Evolutionary conservation across 2,329 filamentous ascomycete genomes (phyloP).

Genomic region (Paraphoma sp.): DNA sequence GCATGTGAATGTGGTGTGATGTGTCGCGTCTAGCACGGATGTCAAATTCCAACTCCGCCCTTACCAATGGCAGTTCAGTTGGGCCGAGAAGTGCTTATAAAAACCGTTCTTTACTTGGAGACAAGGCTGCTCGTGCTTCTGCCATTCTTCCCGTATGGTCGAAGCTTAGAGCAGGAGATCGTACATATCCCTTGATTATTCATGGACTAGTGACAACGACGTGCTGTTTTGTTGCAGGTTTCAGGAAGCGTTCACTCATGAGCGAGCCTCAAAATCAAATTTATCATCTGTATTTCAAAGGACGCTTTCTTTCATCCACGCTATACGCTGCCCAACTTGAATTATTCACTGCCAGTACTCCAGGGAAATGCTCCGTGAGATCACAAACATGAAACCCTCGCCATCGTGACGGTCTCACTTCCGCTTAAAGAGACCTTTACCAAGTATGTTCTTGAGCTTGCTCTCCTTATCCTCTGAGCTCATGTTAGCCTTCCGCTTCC

Average conservation of each 20-base stretch:
- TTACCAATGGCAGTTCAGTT: conserved; percentile 77
- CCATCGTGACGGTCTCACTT: background rate
- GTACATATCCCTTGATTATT: conserved; percentile 24
- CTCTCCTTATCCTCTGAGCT: conserved; percentile 47
- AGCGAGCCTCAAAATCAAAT: too few species aligned
- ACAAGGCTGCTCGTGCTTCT: conserved; percentile 37
- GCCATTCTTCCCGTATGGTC: conserved; percentile 17
- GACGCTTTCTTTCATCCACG: too few species aligned
- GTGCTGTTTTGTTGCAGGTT: too few species aligned
- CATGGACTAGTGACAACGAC: background rate
- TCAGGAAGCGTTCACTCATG: too few species aligned
- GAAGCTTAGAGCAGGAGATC: conserved; percentile 31
- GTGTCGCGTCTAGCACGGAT: conserved; percentile 77
- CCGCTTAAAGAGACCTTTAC: conserved; percentile 44
- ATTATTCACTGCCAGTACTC: background rate
- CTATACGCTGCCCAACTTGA: too few species aligned
- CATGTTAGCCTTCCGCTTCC: conserved; percentile 39
- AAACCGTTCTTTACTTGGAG: conserved; percentile 40
- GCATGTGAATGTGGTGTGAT: conserved; percentile 10
- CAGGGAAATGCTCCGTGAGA: background rate
- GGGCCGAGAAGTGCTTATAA: conserved; percentile 96
- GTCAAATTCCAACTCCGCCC: conserved; percentile 98
- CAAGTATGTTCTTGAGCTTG: conserved; percentile 48
- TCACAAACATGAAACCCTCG: background rate
- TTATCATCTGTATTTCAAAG: too few species aligned